A percentile compares a stretch with the other conserved stretches of the same genome.
Evolutionary conservation across 176 grass and related monocot genomes (phyloP).

Genomic region (Triticum dicoccoides): DNA sequence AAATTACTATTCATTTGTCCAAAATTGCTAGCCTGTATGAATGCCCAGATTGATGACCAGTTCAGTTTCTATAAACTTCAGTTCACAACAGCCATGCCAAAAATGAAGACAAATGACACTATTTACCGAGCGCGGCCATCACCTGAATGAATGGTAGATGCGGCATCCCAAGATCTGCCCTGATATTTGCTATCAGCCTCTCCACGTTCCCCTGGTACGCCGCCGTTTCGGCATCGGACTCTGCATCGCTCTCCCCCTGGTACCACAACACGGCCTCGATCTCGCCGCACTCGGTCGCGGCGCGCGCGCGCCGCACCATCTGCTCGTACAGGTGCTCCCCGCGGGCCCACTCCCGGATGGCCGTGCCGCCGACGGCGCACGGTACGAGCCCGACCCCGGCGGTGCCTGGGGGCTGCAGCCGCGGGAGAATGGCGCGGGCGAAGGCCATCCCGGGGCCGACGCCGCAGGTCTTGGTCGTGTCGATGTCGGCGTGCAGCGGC

Average conservation of each 20-base stretch:
- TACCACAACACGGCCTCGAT: constrained; percentile 87
- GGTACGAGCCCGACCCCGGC: constrained; percentile 62
- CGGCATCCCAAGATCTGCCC: constrained; percentile 62
- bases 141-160: constrained; percentile 89
- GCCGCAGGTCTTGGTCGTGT: constrained; percentile 63
- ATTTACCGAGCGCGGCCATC: background rate
- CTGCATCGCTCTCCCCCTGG: constrained; percentile 86
- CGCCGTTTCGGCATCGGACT: constrained; percentile 31
- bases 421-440: constrained; percentile 48
- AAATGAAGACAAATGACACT: background rate
- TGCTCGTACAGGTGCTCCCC: constrained; percentile 65
- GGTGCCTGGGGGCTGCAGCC: background rate
- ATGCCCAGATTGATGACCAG: background rate
- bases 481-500: constrained; percentile 82
- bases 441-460: constrained; percentile 85
- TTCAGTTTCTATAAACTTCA: background rate
- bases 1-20: background rate
- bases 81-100: background rate
- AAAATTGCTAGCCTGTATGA: background rate
- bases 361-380: constrained; percentile 78
- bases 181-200: constrained; percentile 55
- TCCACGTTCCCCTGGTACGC: constrained; percentile 60
- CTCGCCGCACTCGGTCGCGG: constrained; percentile 46
- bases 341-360: constrained; percentile 71
- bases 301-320: constrained; percentile 63